Evolutionary conservation across 176 grass and related monocot genomes (phyloP).

Genomic region (Rhynchospora breviuscula): DNA sequence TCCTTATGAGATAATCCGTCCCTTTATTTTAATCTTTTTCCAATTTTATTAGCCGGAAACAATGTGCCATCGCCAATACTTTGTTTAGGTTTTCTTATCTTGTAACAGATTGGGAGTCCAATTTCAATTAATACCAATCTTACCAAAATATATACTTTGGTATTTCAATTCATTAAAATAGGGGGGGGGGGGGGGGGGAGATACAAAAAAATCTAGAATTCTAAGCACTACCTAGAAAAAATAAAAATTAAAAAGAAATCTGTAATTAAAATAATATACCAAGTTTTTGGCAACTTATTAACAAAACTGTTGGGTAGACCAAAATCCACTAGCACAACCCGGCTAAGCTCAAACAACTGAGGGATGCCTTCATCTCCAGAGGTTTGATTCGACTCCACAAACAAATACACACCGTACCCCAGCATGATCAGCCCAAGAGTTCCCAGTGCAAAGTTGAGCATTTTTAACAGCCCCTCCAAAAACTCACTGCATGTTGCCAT

Average conservation of each 20-base stretch:
- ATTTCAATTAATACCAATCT: not conserved
- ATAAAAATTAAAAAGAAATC: not conserved
- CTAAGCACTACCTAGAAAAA: not conserved
- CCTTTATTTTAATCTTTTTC: not conserved
- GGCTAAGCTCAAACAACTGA: slow-evolving; percentile 40
- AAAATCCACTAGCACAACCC: slow-evolving; percentile 45
- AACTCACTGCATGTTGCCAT: slow-evolving; percentile 66
- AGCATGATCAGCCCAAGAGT: slow-evolving; percentile 72
- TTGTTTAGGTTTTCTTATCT: not conserved
- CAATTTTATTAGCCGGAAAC: not conserved
- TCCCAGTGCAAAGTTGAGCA: slow-evolving; percentile 80
- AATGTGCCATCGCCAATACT: not conserved
- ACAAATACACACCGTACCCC: slow-evolving; percentile 64
- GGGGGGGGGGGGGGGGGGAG: not conserved
- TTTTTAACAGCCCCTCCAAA: slow-evolving; percentile 69
- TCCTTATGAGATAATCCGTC: not conserved
- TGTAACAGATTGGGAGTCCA: not conserved
- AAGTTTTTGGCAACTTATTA: slow-evolving; percentile 75
- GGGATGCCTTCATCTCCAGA: slow-evolving; percentile 28
- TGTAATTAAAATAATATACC: slow-evolving; percentile 31
- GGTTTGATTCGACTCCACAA: slow-evolving; percentile 65
- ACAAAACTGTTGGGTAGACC: slow-evolving; percentile 46
- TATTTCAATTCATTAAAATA: slow-evolving; percentile 17
- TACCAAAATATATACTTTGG: not conserved
- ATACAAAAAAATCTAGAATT: not conserved